Percentiles rank a stretch among this genome's conserved stretches.
Conservation (phyloP, 768 basidiomycete species). For the Tylopilus vinaceipallidus region DNA sequence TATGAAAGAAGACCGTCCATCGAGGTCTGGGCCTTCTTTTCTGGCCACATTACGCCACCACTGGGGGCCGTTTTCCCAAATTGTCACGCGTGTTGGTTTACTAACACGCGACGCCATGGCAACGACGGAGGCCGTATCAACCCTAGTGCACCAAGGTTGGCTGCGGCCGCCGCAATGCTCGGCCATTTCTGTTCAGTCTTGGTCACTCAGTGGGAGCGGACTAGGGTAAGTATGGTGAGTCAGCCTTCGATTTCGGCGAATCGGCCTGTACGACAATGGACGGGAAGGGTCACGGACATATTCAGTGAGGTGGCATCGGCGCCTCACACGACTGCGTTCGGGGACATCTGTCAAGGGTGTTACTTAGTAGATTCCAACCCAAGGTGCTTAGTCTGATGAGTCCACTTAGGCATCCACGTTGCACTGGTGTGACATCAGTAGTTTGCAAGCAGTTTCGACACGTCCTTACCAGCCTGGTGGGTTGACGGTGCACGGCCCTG, state of each 20-base stretch:
- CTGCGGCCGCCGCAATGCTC: not conserved
- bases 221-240: no score
- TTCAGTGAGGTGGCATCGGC: not conserved
- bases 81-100: no score
- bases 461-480: no score
- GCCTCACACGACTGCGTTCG: not conserved
- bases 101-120: no score
- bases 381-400: not conserved
- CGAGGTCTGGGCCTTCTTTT: not conserved
- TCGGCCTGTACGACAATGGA: not conserved
- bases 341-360: no score
- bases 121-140: not conserved
- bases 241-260: not conserved
- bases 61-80: not conserved
- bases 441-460: no score
- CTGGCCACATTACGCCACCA: not conserved
- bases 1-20: not conserved
- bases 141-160: not conserved
- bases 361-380: not conserved
- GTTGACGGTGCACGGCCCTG: no score
- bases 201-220: no score
- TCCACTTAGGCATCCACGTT: no score
- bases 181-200: not conserved
- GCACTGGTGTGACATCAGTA: no score
- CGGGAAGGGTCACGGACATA: not conserved